Evolutionary conservation across 257 asterid genomes (phyloP).

Genomic region (Capsicum rhomboideum): DNA sequence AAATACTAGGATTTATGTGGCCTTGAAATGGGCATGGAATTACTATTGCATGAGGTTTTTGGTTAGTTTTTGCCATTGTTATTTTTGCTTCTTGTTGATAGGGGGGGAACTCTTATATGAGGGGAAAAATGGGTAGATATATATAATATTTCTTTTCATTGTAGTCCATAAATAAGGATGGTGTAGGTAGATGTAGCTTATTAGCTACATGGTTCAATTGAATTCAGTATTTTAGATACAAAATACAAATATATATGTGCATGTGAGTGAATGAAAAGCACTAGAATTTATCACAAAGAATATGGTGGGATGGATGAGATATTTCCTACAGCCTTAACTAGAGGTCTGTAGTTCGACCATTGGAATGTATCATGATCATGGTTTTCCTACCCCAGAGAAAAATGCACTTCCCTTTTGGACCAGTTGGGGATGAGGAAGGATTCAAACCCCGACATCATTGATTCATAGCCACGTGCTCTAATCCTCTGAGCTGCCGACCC

Average conservation of each 20-base stretch:
- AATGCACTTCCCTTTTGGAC: background rate
- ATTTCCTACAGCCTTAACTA: background rate
- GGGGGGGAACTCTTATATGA: background rate
- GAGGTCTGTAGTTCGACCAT: background rate
- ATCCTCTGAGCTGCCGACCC: background rate
- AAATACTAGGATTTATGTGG: slow-evolving; percentile 1
- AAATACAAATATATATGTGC: too few species aligned
- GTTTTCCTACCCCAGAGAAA: too few species aligned
- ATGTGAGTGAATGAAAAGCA: background rate
- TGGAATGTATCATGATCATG: background rate
- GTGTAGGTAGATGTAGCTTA: background rate
- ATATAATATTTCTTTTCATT: background rate
- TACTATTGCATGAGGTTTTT: slow-evolving; percentile 4
- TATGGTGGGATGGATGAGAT: background rate
- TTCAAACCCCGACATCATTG: background rate
- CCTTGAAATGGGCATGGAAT: slow-evolving; percentile 14
- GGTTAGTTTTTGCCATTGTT: background rate
- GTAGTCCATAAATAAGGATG: background rate
- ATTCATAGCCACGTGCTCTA: background rate
- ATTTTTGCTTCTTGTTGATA: background rate
- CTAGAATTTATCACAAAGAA: background rate
- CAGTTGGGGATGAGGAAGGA: too few species aligned
- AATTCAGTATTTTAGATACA: background rate
- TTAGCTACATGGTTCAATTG: background rate
- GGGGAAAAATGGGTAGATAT: background rate